Percentiles rank a stretch among this genome's conserved stretches.
These are phyloP conservation scores for Ilyonectria sp. DNA, from an alignment of 2,329 filamentous ascomycete species.

Conservation along the genomic window DNA sequence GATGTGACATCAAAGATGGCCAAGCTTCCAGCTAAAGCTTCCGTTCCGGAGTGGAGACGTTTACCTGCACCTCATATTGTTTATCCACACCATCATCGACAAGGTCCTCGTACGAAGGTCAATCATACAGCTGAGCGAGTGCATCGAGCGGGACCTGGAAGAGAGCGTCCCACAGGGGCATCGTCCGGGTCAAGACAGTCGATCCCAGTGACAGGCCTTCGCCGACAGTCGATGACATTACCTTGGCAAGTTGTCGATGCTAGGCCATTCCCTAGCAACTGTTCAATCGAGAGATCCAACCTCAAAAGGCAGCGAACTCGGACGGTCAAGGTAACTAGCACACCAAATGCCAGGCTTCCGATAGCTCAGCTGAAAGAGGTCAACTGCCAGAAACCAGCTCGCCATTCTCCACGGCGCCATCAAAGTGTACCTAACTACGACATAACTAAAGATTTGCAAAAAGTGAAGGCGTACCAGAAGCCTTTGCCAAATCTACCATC, in stretches of 20 bases:
- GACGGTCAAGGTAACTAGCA: not conserved
- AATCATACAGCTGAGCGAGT: not conserved
- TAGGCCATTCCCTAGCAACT: not conserved
- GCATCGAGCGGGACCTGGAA: not conserved
- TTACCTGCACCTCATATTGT: conserved; percentile 8
- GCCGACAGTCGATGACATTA: conserved; percentile 27
- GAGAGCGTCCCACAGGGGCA: not conserved
- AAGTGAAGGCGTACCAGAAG: conserved; percentile 20
- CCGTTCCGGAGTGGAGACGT: conserved; percentile 34
- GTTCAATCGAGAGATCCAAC: not conserved
- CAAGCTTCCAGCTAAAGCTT: conserved; percentile 24
- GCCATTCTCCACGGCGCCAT: conserved; percentile 29
- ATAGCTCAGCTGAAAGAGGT: conserved; percentile 22
- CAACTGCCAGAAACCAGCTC: conserved; percentile 11
- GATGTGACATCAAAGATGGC: conserved; percentile 34
- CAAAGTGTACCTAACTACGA: conserved; percentile 34
- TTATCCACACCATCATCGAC: conserved; percentile 10
- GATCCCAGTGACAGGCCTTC: conserved; percentile 22
- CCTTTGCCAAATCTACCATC: conserved; percentile 22
- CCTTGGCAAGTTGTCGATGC: conserved; percentile 6
- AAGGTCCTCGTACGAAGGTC: not conserved
- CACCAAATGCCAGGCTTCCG: conserved; percentile 9
- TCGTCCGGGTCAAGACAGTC: conserved; percentile 8
- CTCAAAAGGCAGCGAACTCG: not conserved
- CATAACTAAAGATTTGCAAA: conserved; percentile 3